Base-by-base conservation (phyloP, 2,329 filamentous ascomycete species). In the Sarocladium strictum region DNA sequence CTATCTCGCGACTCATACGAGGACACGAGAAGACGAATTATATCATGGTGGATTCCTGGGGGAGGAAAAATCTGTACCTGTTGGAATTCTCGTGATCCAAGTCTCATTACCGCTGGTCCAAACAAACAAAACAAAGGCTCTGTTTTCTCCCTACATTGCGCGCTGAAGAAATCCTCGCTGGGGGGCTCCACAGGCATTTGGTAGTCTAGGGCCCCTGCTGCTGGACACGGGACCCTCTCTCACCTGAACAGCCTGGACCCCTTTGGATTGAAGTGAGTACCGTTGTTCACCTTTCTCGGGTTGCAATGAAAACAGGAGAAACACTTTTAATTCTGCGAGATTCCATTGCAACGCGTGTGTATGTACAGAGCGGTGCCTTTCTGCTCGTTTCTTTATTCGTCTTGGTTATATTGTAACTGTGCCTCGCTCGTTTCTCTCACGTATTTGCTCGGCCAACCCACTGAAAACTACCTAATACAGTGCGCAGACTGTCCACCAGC, bases 121-220 rank as follows among this genome's bases (percentile, higher is more conserved):
- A 38, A 38, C 35, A 38, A 38, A 38, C 35, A 38, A 43, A 43
- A 43, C 38, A 43, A 43, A 43, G 38, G 38, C 17, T 21, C 38
- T 38, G 35, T 38, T 33, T 33, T 33, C n/a, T n/a, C 5, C 15
- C 35, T 19, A 38, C 35, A 5, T 15, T n/a, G 12, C n/a, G 11
- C 35, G 38, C 38, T 43, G 38, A 43, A 43, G 38, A 43, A 23
- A n/a, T 19, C 19, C 38, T 21, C 19, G 7, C n/a, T 9, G 4
- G 4, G 9, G n/a, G 7, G 38, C n/a, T 43, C 38, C 38, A 43
- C 38, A 38, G 35, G 35, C 35, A n/a, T 15, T 43, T 7, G 15
- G n/a, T 6, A 33, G 32, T 33, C n/a, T n/a, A n/a, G 29, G 29
- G 29, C 29, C 29, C 29, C 29, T 32, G 29, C 12, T 12, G 29